Percentiles rank a stretch among this genome's conserved stretches.
Conservation (phyloP, 495 filamentous ascomycete species). For the Astrocystis sublimbata region DNA sequence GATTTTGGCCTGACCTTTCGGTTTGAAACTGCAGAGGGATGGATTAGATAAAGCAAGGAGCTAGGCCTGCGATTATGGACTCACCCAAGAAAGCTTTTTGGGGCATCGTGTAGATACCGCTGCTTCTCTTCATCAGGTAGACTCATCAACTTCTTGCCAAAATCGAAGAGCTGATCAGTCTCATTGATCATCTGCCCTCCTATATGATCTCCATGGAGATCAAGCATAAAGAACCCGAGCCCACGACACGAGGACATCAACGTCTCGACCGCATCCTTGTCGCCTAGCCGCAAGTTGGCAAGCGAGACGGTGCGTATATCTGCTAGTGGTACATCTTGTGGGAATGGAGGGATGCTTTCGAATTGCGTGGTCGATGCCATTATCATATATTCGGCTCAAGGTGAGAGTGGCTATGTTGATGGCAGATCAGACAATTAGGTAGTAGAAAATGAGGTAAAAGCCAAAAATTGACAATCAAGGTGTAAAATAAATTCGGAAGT, state of each 20-base stretch:
- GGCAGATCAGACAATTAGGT: too few relatives aligned
- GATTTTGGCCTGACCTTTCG: slow-evolving; percentile 15
- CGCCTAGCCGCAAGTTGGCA: background rate
- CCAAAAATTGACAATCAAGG: too few relatives aligned
- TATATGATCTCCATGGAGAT: slow-evolving; percentile 41
- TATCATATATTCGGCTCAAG: too few relatives aligned
- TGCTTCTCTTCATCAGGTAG: slow-evolving; percentile 49
- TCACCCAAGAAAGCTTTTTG: slow-evolving; percentile 46
- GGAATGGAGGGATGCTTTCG: slow-evolving; percentile 47
- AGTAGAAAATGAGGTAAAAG: too few relatives aligned
- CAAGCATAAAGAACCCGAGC: slow-evolving; percentile 61
- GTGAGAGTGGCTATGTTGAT: too few relatives aligned
- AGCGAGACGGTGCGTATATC: slow-evolving; percentile 54
- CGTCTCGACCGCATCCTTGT: background rate
- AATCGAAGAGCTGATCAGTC: slow-evolving; percentile 45
- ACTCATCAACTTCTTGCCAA: slow-evolving; percentile 47
- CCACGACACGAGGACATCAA: slow-evolving; percentile 27
- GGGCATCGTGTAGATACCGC: slow-evolving; percentile 46
- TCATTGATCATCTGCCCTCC: slow-evolving; percentile 42
- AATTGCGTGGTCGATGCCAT: slow-evolving; percentile 3
- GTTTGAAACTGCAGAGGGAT: background rate
- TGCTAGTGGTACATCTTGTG: slow-evolving; percentile 50
- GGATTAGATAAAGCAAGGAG: background rate
- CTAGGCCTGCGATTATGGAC: slow-evolving; percentile 21
- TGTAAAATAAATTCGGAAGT: too few relatives aligned